Base-by-base conservation (phyloP, 208 protist genomes). In the Trypanosoma boissoni region DNA sequence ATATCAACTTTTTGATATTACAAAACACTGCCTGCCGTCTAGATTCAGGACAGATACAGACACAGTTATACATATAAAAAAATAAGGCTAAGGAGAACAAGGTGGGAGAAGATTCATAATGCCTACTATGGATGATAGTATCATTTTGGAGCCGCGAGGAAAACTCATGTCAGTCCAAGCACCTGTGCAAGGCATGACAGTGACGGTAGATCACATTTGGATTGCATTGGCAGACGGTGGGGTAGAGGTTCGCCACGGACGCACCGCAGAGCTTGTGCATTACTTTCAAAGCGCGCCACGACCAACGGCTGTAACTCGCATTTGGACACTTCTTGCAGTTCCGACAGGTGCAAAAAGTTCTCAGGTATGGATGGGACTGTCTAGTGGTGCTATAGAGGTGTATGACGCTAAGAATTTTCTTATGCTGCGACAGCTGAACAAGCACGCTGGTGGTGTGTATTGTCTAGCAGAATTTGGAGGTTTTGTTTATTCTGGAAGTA, bases 311-410 rank as follows among this genome's bases (percentile, higher is more conserved):
- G 80, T 77, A 18, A 69, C 71, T 9, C 71, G 78, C 12, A 74
- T 68, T 39, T 65, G 60, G 62, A 48, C 62, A 2, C 4, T 68
- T 16, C 14, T 51, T n/a, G 14, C 29, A 16, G 54, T 61, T 2
- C 23, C 55, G 18, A 69, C 67, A 41, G 58, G 36, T 3, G 39
- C 45, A 37, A 64, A 67, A 21, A 66, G 59, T 41, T 46, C 61
- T 20, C 68, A 79, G 23, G 71, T 95, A 39, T 95, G 88, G 88
- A 62, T 92, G 45, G 88, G 88, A 18, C 62, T 89, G 20, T 86
- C 80, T 6, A 86, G 83, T 52, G 89, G 89, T 44, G 44, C 34
- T 24, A 79, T 95, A 12, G 82, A 93, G 46, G 79, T 91, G 3
- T 80, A 85, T 66, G 46, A 86, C 54, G 82, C 64, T 23, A 51